Evolutionary conservation across 1,284 basidiomycete genomes (phyloP), one percentile per base, ranked within the genome.

Genomic region (Cutaneotrichosporon mucoides): DNA sequence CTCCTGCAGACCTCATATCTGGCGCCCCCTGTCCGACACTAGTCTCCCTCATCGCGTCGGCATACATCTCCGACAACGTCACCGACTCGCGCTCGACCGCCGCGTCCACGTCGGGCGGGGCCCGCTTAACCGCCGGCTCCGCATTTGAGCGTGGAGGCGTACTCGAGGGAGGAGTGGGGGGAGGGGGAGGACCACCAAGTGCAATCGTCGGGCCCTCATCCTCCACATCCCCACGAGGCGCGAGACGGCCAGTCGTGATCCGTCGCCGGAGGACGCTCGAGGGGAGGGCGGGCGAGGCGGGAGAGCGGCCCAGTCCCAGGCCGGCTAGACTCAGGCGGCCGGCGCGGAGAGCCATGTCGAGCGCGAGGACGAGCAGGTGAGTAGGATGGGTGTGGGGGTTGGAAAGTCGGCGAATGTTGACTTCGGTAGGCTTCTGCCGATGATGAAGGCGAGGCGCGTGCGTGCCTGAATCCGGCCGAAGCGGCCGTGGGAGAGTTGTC

Each of bases 281-380:
- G 24, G 24, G 24, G 24, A 24, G 24, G 24, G 24, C 24, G 24
- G 24, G 24, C 24, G 24, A 24, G 38, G 38, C 46, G 13, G 33
- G 13, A 5, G 34, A 6, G 34, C 33, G 34, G 34, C 46, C 35
- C 34, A 34, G 38, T 40, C 38, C 33, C 46, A 48, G 3, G 24
- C 24, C 34, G 24, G 24, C 24, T 33, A 48, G 33, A 12, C 46
- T 12, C 6, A 36, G 46, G 12, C 38, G 38, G 33, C 46, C 34
- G 34, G 46, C 33, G 13, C 46, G 46, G 46, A 48, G 46, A 12
- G 46, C 46, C 46, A 48, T 48, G 46, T 33, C 46, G 46, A 36
- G 24, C 24, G n/a, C 24, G 24, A 24, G n/a, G n/a, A n/a, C n/a
- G n/a, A n/a, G n/a, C n/a, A n/a, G n/a, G n/a, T n/a, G n/a, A n/a